Percentiles rank a stretch among this genome's conserved stretches.
phyloP scores from a whole-genome alignment of 768 basidiomycete species.

The Phaffia tasmanica region DNA sequence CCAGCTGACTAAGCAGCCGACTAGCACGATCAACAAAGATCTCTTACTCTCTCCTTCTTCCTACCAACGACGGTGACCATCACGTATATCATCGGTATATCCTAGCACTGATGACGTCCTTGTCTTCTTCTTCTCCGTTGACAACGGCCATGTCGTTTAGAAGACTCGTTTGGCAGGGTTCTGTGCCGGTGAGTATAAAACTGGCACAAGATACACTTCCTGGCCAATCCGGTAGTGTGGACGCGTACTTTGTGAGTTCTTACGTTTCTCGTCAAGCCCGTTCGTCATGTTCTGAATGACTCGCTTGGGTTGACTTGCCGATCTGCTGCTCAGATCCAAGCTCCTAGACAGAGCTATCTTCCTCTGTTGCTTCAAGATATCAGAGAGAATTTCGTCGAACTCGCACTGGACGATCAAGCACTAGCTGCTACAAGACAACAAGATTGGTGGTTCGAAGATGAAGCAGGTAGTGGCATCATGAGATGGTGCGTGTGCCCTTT shows the following conservation, averaged over 20 bases:
- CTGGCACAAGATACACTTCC: constrained; percentile 82
- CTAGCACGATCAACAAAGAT: no score
- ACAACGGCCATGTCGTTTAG: constrained; percentile 46
- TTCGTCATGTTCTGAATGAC: not conserved
- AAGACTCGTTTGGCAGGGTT: constrained; percentile 79
- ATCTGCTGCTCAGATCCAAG: constrained; percentile 41
- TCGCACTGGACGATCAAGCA: constrained; percentile 79
- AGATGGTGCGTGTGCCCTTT: constrained; percentile 25
- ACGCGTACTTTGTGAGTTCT: constrained; percentile 68
- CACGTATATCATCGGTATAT: no score
- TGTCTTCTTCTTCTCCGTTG: not conserved
- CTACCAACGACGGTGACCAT: no score
- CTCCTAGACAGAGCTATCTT: constrained; percentile 83
- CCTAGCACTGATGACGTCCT: no score
- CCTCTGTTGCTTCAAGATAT: constrained; percentile 83
- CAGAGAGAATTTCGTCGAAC: constrained; percentile 73
- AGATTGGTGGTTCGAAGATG: constrained; percentile 96
- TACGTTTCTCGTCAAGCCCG: constrained; percentile 26
- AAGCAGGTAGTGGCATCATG: constrained; percentile 34
- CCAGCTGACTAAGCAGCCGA: no score
- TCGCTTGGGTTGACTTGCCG: no score
- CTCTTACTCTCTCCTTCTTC: no score
- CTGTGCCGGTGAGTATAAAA: constrained; percentile 76
- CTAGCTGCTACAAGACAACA: constrained; percentile 67
- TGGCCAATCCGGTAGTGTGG: constrained; percentile 71